These are phyloP conservation scores for Russula griseocarnosa DNA, from an alignment of 768 basidiomycete species.

Conservation along the genomic window DNA sequence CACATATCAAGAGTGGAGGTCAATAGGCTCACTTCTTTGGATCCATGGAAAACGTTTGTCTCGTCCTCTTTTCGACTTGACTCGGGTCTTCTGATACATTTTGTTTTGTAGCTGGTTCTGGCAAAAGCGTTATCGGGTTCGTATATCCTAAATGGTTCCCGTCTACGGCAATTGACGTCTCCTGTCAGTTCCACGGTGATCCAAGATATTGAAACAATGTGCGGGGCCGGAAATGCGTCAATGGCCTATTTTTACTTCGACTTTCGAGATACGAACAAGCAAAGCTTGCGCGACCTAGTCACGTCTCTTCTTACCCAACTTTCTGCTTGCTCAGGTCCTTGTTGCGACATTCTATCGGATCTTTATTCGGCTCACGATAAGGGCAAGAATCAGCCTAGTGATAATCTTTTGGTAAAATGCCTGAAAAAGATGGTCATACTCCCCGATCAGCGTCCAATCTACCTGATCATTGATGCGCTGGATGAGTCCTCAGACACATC, in stretches of 20 bases:
- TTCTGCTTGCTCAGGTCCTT: background rate
- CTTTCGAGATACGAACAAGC: background rate
- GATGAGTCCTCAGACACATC: slow-evolving; percentile 8
- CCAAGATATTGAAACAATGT: background rate
- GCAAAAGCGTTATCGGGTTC: slow-evolving; percentile 13
- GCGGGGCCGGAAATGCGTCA: background rate
- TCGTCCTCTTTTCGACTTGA: background rate
- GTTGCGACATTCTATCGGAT: background rate
- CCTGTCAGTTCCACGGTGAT: slow-evolving; percentile 7
- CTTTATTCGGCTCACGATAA: too few relatives aligned
- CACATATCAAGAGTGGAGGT: background rate
- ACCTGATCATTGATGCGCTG: slow-evolving; percentile 10
- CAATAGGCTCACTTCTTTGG: background rate
- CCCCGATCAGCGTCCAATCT: background rate
- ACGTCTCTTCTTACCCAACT: slow-evolving; percentile 10
- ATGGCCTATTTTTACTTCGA: slow-evolving; percentile 6
- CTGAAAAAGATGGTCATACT: slow-evolving; percentile 3
- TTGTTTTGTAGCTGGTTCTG: slow-evolving; percentile 6
- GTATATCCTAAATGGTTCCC: background rate
- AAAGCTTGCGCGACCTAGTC: background rate
- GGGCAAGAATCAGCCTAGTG: too few relatives aligned
- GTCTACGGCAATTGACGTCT: background rate
- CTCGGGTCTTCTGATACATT: background rate
- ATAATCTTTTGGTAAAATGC: too few relatives aligned
- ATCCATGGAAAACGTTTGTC: slow-evolving; percentile 14